A percentile compares a stretch with the other conserved stretches of the same genome.
phyloP scores from a whole-genome alignment of 305 asterid genomes.

The Fraxinus velutina region DNA sequence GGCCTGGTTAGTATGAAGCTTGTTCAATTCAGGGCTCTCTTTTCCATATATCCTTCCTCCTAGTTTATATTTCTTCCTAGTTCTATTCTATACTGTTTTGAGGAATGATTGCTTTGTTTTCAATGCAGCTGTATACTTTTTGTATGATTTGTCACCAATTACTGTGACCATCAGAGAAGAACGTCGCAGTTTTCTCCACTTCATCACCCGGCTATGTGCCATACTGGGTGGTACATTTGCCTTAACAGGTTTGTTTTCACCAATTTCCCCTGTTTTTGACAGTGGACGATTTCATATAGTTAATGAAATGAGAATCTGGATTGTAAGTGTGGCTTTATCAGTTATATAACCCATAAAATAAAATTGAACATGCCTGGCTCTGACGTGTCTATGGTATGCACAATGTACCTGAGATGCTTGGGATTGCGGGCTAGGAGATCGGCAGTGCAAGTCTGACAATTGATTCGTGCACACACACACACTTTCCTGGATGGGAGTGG shows the following conservation, averaged over 20 bases:
- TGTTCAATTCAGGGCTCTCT: slow-evolving; percentile 15
- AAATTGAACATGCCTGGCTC: neutral
- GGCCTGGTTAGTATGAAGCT: slow-evolving; percentile 73
- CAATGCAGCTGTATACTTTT: slow-evolving; percentile 82
- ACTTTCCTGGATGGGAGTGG: neutral
- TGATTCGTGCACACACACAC: neutral
- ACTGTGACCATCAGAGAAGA: slow-evolving; percentile 96
- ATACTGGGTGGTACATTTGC: slow-evolving; percentile 99
- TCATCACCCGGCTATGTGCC: slow-evolving; percentile 96
- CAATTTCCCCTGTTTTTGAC: slow-evolving; percentile 12
- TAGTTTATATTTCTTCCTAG: neutral
- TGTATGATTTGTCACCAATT: slow-evolving; percentile 95
- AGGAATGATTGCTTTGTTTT: slow-evolving; percentile 17
- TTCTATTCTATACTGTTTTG: neutral
- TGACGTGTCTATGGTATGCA: neutral
- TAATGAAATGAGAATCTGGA: neutral
- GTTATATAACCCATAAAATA: slow-evolving; percentile 15
- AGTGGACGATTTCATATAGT: slow-evolving; percentile 10
- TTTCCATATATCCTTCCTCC: neutral
- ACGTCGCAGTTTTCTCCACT: slow-evolving; percentile 97
- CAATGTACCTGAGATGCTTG: neutral
- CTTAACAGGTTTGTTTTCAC: slow-evolving; percentile 66
- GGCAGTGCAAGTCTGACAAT: neutral
- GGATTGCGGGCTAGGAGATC: neutral
- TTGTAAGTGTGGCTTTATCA: neutral